phyloP scores from a whole-genome alignment of 176 grass and related monocot species.

The Tillandsia leiboldiana region DNA sequence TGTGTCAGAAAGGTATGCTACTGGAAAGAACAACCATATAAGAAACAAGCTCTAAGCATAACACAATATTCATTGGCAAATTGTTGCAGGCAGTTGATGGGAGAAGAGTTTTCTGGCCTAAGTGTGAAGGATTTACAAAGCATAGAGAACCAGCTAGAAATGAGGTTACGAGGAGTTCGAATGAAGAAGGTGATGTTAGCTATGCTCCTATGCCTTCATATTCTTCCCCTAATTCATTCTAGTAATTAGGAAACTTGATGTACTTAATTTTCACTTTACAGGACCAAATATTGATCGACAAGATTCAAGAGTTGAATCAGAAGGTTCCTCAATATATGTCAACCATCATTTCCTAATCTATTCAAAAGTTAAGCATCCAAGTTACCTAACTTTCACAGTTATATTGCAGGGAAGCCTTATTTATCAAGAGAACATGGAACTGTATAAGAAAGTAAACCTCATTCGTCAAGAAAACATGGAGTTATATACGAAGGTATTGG shows the following conservation, averaged over 20 bases:
- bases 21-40: no score
- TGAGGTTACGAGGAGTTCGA: conserved; percentile 29
- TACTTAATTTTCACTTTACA: conserved; percentile 1
- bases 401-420: conserved; percentile 23
- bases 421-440: conserved; percentile 30
- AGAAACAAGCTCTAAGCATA: not conserved
- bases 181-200: conserved; percentile 28
- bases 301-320: conserved; percentile 22
- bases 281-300: conserved; percentile 21
- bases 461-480: conserved; percentile 27
- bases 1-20: no score
- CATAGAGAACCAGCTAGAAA: conserved; percentile 37
- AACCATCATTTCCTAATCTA: not conserved
- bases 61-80: not conserved
- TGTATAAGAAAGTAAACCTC: conserved; percentile 20
- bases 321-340: conserved; percentile 7
- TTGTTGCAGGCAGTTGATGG: conserved; percentile 36
- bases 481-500: conserved; percentile 27
- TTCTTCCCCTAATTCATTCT: not conserved
- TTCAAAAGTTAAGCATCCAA: conserved; percentile 1
- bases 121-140: conserved; percentile 34
- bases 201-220: not conserved
- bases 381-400: conserved; percentile 6
- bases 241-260: not conserved
- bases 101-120: conserved; percentile 47